Evolutionary conservation across 805 yeast genomes (phyloP).

Genomic region (Candida anglica): DNA sequence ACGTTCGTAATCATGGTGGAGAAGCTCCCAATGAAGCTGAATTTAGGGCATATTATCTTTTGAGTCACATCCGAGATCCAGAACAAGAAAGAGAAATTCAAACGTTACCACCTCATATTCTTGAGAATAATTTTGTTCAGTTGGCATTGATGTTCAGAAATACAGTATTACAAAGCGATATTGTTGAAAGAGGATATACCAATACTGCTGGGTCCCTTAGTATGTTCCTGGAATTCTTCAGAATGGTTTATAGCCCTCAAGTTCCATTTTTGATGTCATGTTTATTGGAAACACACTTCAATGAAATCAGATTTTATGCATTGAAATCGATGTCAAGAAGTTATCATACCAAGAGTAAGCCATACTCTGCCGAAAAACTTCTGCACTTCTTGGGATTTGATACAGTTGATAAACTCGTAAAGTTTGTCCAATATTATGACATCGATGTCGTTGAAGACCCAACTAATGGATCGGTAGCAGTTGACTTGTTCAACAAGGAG

Average conservation of each 20-base stretch:
- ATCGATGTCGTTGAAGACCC: slow-evolving; percentile 38
- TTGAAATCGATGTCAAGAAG: slow-evolving; percentile 62
- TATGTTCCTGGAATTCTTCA: slow-evolving; percentile 62
- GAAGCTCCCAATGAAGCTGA: slow-evolving; percentile 83
- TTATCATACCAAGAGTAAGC: slow-evolving; percentile 67
- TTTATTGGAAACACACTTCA: slow-evolving; percentile 73
- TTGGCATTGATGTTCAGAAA: slow-evolving; percentile 69
- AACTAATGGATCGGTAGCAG: slow-evolving; percentile 18
- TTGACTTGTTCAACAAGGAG: slow-evolving; percentile 41
- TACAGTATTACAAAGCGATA: slow-evolving; percentile 58
- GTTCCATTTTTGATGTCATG: slow-evolving; percentile 71
- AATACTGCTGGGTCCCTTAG: slow-evolving; percentile 57
- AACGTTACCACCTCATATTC: slow-evolving; percentile 54
- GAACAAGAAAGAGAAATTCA: slow-evolving; percentile 78
- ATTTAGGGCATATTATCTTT: slow-evolving; percentile 80
- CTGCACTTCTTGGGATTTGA: slow-evolving; percentile 63
- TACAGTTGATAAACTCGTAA: slow-evolving; percentile 44
- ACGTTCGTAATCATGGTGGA: slow-evolving; percentile 67
- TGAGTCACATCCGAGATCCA: slow-evolving; percentile 78
- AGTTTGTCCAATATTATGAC: slow-evolving; percentile 63
- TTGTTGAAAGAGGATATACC: slow-evolving; percentile 49
- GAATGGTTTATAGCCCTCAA: slow-evolving; percentile 35
- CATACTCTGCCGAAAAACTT: slow-evolving; percentile 50
- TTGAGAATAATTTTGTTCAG: slow-evolving; percentile 56
- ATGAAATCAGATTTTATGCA: slow-evolving; percentile 73